Evolutionary conservation across 345 rosid genomes (phyloP), one percentile per base, ranked within the genome.

Genomic region (Noccaea caerulescens): DNA sequence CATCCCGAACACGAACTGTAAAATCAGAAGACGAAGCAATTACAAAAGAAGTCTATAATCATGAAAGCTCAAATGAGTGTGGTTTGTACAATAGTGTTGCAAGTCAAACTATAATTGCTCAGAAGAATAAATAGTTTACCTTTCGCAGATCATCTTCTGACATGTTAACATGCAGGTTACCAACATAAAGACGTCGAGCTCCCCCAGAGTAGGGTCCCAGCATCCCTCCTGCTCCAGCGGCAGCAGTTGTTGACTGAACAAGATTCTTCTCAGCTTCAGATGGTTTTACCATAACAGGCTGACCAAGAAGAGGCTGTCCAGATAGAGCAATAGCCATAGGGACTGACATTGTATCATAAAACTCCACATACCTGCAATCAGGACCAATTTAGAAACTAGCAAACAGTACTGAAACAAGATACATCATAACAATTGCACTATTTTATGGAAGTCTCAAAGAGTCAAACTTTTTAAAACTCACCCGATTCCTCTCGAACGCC

Each of bases 221-320:
- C 49, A 52, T 67, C 13, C 91, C 91, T 61, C 87, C 85, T 30
- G 88, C 71, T 61, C 76, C 89, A 80, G 89, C 81, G 9, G 82
- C 86, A 71, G 92, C 72, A 61, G 91, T 50, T 57, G 98, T 89
- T 54, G 98, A 86, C 85, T 94, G 99, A 79, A 87, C 96, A 67
- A 94, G 91, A 78, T 94, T 94, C 82, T 91, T 94, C 79, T 94
- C 99, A n/a, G 99, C 99, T 82, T 94, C 99, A 13, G 97, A 94
- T 44, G 99, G 97, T 71, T 94, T 94, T 71, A 94, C 99, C 99
- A 94, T 94, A 68, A 94, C 96, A 23, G 96, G 91, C 76, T 79
- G 86, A 72, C 99, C 93, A 82, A 84, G 98, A 72, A 94, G 99
- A 67, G 81, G 93, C 78, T 94, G 99, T 53, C 99, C 99, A 72